Evolutionary conservation across 148 eudicot genomes (phyloP).

Genomic region (Amaranthus hypochondriacus): DNA sequence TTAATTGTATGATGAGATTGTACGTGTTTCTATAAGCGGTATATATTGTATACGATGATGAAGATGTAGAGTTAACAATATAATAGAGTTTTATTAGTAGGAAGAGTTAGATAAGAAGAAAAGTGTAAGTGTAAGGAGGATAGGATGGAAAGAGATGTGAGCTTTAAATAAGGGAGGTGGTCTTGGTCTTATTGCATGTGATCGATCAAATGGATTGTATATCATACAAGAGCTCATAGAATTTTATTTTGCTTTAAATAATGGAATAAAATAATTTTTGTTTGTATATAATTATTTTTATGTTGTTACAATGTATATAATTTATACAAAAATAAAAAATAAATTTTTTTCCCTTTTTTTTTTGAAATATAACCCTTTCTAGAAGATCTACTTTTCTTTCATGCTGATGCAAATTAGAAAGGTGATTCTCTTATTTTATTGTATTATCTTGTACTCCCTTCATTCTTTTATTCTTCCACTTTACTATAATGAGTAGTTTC

Average conservation of each 20-base stretch:
- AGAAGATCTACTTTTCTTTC: too few species aligned
- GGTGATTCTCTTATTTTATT: too few species aligned
- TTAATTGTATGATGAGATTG: constrained; percentile 7
- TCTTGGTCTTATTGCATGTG: constrained; percentile 11
- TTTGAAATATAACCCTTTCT: too few species aligned
- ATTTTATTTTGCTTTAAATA: constrained; percentile 12
- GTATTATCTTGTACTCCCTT: too few species aligned
- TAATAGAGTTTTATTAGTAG: neutral
- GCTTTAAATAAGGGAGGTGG: constrained; percentile 48
- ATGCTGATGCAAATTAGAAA: too few species aligned
- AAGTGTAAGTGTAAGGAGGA: constrained; percentile 49
- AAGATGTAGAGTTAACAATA: too few species aligned
- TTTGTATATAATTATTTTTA: neutral
- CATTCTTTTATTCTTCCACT: too few species aligned
- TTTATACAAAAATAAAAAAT: neutral
- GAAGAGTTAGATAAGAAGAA: constrained; percentile 12
- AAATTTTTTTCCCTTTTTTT: too few species aligned
- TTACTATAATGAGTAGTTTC: too few species aligned
- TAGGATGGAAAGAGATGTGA: constrained; percentile 35
- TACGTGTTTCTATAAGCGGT: neutral
- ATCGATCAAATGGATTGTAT: constrained; percentile 42
- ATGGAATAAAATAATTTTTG: neutral
- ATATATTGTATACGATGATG: constrained; percentile 6
- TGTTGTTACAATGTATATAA: neutral
- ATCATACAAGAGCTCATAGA: constrained; percentile 5